Evolutionary conservation across 177 flowering plant species (phyloP).

Genomic region (Tripterygium wilfordii): DNA sequence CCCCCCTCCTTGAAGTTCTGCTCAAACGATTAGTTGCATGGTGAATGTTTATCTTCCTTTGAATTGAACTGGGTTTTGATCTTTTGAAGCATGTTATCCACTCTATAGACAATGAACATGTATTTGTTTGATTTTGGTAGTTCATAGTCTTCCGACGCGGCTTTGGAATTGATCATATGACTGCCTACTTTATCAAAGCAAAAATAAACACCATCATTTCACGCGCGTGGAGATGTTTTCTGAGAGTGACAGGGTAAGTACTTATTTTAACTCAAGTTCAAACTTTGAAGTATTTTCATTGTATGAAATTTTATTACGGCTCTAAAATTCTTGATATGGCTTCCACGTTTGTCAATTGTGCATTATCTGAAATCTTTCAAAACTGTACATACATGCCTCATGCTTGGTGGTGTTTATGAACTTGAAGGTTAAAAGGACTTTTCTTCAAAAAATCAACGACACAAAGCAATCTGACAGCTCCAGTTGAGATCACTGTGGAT

Average conservation of each 20-base stretch:
- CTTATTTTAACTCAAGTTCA: not conserved
- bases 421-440: conserved; percentile 43
- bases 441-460: conserved; percentile 31
- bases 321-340: no score
- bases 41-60: no score
- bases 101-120: not conserved
- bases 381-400: no score
- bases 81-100: no score
- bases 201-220: conserved; percentile 80
- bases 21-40: no score
- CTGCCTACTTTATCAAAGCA: conserved; percentile 73
- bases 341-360: no score
- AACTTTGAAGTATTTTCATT: no score
- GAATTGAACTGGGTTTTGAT: no score
- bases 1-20: no score
- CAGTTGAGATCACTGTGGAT: conserved; percentile 47
- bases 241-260: conserved; percentile 59
- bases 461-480: conserved; percentile 25
- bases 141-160: conserved; percentile 86
- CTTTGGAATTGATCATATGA: conserved; percentile 78
- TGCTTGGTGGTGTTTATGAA: conserved; percentile 12
- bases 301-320: no score
- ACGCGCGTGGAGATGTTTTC: conserved; percentile 62
- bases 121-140: conserved; percentile 47
- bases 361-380: no score